Evolutionary conservation across 257 asterid genomes (phyloP).

Genomic region (Nemophila menziesii): DNA sequence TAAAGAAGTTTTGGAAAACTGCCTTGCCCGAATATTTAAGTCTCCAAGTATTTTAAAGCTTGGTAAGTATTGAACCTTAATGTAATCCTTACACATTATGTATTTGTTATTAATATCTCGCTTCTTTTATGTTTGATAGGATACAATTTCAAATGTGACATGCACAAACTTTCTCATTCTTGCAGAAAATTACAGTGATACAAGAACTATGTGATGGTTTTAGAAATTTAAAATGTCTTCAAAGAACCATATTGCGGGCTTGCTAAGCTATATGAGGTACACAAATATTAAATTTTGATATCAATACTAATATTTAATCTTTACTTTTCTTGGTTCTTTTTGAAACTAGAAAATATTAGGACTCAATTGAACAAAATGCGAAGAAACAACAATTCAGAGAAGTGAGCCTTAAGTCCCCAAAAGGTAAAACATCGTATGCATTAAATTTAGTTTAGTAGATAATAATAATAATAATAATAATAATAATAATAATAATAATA

Average conservation of each 20-base stretch:
- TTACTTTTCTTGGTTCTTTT: conserved; percentile 13
- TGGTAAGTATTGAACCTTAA: conserved; percentile 31
- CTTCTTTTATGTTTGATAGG: conserved; percentile 28
- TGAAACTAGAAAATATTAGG: conserved; percentile 66
- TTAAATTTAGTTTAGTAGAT: conserved; percentile 2
- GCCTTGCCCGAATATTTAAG: conserved; percentile 60
- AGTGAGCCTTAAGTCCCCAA: conserved; percentile 61
- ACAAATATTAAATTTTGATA: not conserved
- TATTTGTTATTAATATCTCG: no score
- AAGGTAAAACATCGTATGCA: conserved; percentile 34
- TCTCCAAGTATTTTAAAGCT: conserved; percentile 82
- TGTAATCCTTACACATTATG: not conserved
- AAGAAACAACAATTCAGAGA: conserved; percentile 95
- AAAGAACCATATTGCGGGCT: conserved; percentile 80
- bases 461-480: no score
- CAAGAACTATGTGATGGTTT: conserved; percentile 75
- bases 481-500: no score
- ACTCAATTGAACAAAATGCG: conserved; percentile 78
- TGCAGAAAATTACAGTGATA: conserved; percentile 67
- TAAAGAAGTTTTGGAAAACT: conserved; percentile 57
- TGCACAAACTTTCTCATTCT: conserved; percentile 61
- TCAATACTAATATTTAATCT: conserved; percentile 7
- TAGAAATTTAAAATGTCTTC: conserved; percentile 84
- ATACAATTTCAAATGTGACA: conserved; percentile 84
- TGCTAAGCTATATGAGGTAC: conserved; percentile 83